These are phyloP conservation scores for Solanum hybrid DNA, from an alignment of 305 asterid species.

Conservation along the genomic window DNA sequence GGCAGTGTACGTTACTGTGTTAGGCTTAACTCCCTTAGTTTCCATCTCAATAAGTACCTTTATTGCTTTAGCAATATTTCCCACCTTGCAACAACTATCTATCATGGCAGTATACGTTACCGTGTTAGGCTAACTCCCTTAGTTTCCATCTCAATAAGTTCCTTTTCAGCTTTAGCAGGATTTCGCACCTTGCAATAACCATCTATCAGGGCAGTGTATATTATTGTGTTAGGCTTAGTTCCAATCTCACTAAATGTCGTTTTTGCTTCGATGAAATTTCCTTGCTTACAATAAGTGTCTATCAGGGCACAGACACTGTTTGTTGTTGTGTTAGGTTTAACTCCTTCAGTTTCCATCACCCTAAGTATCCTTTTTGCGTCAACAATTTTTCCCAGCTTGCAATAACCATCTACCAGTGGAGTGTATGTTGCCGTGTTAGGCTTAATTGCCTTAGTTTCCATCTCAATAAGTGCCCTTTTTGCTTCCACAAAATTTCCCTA, in stretches of 20 bases:
- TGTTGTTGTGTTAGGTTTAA: background rate
- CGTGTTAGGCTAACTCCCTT: conserved; percentile 36
- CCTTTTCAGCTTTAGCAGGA: conserved; percentile 1
- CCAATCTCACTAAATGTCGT: no score
- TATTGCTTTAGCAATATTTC: no score
- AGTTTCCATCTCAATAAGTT: conserved; percentile 40
- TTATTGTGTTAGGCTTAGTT: no score
- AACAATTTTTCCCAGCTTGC: conserved; percentile 51
- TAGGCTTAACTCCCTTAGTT: conserved; percentile 48
- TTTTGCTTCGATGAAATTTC: no score
- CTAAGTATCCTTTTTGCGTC: conserved; percentile 35
- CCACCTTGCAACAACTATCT: no score
- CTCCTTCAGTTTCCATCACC: background rate
- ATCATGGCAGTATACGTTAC: conserved; percentile 36
- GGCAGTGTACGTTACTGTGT: conserved; percentile 20
- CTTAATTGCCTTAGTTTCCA: conserved; percentile 50
- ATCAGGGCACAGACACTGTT: background rate
- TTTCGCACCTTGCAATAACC: background rate
- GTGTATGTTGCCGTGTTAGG: conserved; percentile 43
- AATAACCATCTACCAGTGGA: conserved; percentile 43
- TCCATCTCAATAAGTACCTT: conserved; percentile 34
- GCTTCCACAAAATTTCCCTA: conserved; percentile 12
- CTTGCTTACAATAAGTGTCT: no score
- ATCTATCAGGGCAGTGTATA: no score
- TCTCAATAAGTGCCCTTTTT: conserved; percentile 39